A percentile compares a stretch with the other conserved stretches of the same genome.
These are phyloP conservation scores for Capsella rubella DNA, from an alignment of 441 rosid species.

Conservation along the genomic window DNA sequence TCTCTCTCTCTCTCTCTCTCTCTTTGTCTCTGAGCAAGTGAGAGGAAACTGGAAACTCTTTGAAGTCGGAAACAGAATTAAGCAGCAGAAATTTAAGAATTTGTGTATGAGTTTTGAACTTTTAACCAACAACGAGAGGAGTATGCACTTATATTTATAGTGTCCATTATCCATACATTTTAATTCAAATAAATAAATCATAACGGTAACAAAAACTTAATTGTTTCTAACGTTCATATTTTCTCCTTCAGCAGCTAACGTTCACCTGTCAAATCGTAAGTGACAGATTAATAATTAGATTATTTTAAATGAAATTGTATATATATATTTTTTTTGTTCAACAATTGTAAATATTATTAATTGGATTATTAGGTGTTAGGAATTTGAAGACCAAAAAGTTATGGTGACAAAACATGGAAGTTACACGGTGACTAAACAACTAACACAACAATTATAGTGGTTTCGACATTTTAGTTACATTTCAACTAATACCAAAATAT, in stretches of 20 bases:
- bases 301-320: too few species aligned
- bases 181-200: background rate
- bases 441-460: too few species aligned
- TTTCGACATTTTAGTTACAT: background rate
- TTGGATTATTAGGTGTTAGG: too few species aligned
- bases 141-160: background rate
- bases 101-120: background rate
- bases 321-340: too few species aligned
- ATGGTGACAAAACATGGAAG: too few species aligned
- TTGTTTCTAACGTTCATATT: background rate
- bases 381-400: too few species aligned
- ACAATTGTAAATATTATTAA: too few species aligned
- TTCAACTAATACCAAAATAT: slow-evolving; percentile 1
- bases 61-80: background rate
- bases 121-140: background rate
- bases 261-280: background rate
- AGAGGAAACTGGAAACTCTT: background rate
- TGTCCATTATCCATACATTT: background rate
- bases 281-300: background rate
- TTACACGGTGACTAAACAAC: too few species aligned
- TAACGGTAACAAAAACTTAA: background rate
- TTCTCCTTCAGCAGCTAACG: background rate
- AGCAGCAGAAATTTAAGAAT: background rate
- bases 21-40: background rate
- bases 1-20: background rate